Evolutionary conservation across 2,329 filamentous ascomycete genomes (phyloP).

Genomic region (Colletotrichum shisoi): DNA sequence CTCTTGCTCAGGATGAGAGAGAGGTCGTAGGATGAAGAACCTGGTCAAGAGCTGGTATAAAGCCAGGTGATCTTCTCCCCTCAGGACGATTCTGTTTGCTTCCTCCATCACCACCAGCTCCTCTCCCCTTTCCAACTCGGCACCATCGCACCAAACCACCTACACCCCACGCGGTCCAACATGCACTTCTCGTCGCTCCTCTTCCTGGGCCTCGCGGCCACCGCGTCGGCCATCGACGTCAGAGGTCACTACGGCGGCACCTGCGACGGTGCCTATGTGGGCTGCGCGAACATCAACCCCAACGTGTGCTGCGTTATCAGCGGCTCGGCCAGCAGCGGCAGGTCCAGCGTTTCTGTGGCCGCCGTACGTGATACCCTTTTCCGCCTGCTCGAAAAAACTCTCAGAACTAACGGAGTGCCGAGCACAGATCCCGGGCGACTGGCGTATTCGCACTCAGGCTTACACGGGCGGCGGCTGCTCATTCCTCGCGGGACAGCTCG

Average conservation of each 20-base stretch:
- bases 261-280: not conserved
- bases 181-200: conserved; percentile 24
- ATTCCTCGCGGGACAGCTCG: not conserved
- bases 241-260: not conserved
- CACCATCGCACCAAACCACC: not conserved
- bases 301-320: conserved; percentile 29
- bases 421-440: conserved; percentile 26
- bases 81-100: not conserved
- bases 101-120: conserved; percentile 4
- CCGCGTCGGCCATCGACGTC: conserved; percentile 25
- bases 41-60: conserved; percentile 16
- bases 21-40: not conserved
- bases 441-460: conserved; percentile 22
- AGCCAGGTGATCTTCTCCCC: not conserved
- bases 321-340: conserved; percentile 12
- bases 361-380: conserved; percentile 21
- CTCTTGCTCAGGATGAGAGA: conserved; percentile 2
- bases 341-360: conserved; percentile 13
- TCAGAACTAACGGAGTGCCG: not conserved
- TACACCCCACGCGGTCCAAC: not conserved
- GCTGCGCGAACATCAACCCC: conserved; percentile 27
- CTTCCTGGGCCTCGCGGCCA: conserved; percentile 18
- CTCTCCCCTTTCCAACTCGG: not conserved
- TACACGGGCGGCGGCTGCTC: conserved; percentile 19
- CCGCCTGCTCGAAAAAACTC: not conserved